phyloP scores from a whole-genome alignment of 192 early-diverging fungal species.

The Coemansia sp. region DNA sequence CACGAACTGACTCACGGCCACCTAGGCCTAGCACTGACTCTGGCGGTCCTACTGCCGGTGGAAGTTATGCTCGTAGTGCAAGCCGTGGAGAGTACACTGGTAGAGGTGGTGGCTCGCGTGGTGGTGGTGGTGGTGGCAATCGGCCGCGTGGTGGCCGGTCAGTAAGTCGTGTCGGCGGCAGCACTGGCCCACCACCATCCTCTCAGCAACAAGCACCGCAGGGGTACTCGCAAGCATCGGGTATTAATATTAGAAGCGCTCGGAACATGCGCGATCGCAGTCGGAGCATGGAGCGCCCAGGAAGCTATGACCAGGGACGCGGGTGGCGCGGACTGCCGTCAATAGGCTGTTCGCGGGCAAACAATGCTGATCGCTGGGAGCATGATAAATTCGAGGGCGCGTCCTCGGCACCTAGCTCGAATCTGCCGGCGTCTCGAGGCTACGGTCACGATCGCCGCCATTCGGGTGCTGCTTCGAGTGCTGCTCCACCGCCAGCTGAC shows the following conservation, averaged over 20 bases:
- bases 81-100: slow-evolving; percentile 7
- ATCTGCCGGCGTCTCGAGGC: neutral
- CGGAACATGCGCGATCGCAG: slow-evolving; percentile 45
- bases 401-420: neutral
- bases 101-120: slow-evolving; percentile 13
- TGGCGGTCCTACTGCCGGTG: neutral
- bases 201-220: slow-evolving; percentile 6
- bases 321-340: slow-evolving; percentile 30
- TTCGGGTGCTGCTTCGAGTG: slow-evolving; percentile 9
- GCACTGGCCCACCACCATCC: neutral
- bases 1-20: slow-evolving; percentile 10
- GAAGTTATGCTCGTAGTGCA: slow-evolving; percentile 4
- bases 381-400: slow-evolving; percentile 42
- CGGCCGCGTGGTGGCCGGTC: slow-evolving; percentile 33
- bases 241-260: neutral
- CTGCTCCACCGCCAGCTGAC: slow-evolving; percentile 4
- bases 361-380: slow-evolving; percentile 44
- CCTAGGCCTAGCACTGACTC: slow-evolving; percentile 10
- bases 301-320: slow-evolving; percentile 30
- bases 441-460: slow-evolving; percentile 22
- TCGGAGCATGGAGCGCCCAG: slow-evolving; percentile 40
- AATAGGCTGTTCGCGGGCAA: slow-evolving; percentile 18
- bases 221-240: neutral
- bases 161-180: slow-evolving; percentile 27
- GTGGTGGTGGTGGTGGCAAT: slow-evolving; percentile 8